Conservation (phyloP, 2,329 filamentous ascomycete species). For the Teratosphaeria viscida region DNA sequence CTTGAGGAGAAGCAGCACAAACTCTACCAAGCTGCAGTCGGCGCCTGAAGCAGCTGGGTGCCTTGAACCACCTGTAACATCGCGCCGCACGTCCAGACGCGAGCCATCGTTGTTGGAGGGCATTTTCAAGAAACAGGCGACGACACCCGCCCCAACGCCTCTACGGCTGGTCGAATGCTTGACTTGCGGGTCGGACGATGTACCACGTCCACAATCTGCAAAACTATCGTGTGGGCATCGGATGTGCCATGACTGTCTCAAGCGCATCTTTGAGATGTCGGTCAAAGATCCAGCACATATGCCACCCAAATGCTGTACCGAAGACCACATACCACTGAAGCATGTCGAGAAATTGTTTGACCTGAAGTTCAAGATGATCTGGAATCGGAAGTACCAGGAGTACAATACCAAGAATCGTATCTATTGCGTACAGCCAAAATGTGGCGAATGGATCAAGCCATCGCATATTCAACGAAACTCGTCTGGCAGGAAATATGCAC, state of each 20-base stretch:
- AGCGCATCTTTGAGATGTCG: constrained; percentile 63
- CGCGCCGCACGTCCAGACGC: constrained; percentile 12
- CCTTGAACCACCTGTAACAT: constrained; percentile 11
- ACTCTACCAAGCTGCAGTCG: constrained; percentile 11
- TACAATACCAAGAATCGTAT: constrained; percentile 63
- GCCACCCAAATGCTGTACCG: constrained; percentile 72
- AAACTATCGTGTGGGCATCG: constrained; percentile 69
- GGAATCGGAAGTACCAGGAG: constrained; percentile 73
- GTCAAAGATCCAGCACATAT: constrained; percentile 69
- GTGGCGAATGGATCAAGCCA: constrained; percentile 72
- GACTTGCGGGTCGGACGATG: constrained; percentile 58
- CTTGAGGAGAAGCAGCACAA: constrained; percentile 11
- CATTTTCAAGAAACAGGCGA: constrained; percentile 15
- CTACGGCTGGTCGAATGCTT: constrained; percentile 50
- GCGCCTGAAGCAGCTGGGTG: constrained; percentile 13
- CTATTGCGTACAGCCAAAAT: constrained; percentile 64
- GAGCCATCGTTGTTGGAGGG: constrained; percentile 18
- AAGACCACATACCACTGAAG: constrained; percentile 61
- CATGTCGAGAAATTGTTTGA: constrained; percentile 70
- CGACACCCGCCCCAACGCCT: constrained; percentile 5
- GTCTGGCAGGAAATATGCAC: constrained; percentile 51
- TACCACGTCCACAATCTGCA: constrained; percentile 52
- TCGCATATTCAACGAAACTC: constrained; percentile 50
- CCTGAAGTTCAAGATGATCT: constrained; percentile 60
- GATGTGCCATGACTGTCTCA: constrained; percentile 71